Evolutionary conservation across 2,329 filamentous ascomycete genomes (phyloP), one percentile per base, ranked within the genome.

Genomic region (Leptosphaerulina australis): DNA sequence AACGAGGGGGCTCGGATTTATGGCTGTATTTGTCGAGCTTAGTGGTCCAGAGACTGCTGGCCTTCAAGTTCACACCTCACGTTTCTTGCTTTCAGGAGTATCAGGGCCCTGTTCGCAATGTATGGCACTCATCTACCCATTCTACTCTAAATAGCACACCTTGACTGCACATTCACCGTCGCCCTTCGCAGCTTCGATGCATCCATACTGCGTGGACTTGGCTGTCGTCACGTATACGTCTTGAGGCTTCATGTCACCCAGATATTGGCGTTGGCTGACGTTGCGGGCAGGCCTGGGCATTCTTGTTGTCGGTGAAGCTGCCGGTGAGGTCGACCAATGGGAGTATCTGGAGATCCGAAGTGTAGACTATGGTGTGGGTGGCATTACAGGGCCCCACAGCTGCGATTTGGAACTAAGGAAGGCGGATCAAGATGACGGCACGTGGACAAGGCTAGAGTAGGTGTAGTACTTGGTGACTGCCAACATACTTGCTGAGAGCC

Each of bases 351-450:
- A 41, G 38, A 41, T 40, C 37, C 37, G 37, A 40, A 21, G 37
- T 35, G 33, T 22, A 22, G 22, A n/a, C 21, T 24, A 24, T 10
- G 7, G 28, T 10, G 28, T 33, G 15, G 30, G 30, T 33, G 30
- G 41, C 33, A 24, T 29, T 37, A 33, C 41, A 33, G 41, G 41
- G 41, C 41, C 41, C 41, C 41, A 25, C 41, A 36, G 25, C 33
- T 36, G 33, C 31, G 21, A 12, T 33, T 26, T 30, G 30, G 20
- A 44, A 20, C 18, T n/a, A 35, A 22, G 7, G 33, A 12, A 35
- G 3, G 11, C 12, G 18, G 9, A 33, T 33, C 37, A 29, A 41
- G 38, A 34, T 34, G 39, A 15, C 20, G 5, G 29, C 39, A 33
- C 39, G 39, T 43, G 39, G n/a, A 6, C 12, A 30, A 30, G 4